These are phyloP conservation scores for Cordyceps tenuipes DNA, from an alignment of 2,329 filamentous ascomycete species.

Conservation along the genomic window DNA sequence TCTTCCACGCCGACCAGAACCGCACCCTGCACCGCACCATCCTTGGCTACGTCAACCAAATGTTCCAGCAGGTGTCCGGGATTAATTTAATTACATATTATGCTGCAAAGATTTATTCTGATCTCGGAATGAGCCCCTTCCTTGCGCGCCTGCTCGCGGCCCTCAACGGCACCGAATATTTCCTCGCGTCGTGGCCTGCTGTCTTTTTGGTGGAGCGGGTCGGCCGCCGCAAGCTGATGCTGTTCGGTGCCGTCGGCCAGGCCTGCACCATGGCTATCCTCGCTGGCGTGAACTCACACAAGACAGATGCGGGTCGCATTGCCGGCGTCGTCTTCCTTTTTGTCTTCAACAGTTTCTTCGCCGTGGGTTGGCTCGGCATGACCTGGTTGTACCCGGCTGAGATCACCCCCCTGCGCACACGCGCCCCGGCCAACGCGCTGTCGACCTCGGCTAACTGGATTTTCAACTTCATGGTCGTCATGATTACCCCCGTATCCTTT, in stretches of 20 bases:
- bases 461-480: conserved; percentile 56
- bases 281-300: conserved; percentile 45
- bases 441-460: conserved; percentile 50
- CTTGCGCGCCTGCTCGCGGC: conserved; percentile 49
- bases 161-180: conserved; percentile 37
- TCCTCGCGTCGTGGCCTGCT: conserved; percentile 55
- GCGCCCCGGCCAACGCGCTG: conserved; percentile 52
- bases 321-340: conserved; percentile 60
- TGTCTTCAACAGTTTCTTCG: conserved; percentile 50
- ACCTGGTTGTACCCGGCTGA: conserved; percentile 60
- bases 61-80: conserved; percentile 58
- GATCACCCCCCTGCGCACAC: conserved; percentile 59
- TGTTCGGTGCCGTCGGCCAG: conserved; percentile 58
- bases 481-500: conserved; percentile 53
- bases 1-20: conserved; percentile 51
- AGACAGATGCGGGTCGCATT: conserved; percentile 44
- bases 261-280: conserved; percentile 57
- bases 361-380: conserved; percentile 50
- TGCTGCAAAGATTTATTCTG: conserved; percentile 49
- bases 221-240: conserved; percentile 62
- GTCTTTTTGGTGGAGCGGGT: conserved; percentile 57
- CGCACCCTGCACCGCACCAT: conserved; percentile 50
- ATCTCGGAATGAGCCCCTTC: conserved; percentile 44
- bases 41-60: conserved; percentile 53
- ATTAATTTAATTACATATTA: conserved; percentile 58